These are phyloP conservation scores for Coemansia sp. DNA, from an alignment of 192 early-diverging fungal species.

Conservation along the genomic window DNA sequence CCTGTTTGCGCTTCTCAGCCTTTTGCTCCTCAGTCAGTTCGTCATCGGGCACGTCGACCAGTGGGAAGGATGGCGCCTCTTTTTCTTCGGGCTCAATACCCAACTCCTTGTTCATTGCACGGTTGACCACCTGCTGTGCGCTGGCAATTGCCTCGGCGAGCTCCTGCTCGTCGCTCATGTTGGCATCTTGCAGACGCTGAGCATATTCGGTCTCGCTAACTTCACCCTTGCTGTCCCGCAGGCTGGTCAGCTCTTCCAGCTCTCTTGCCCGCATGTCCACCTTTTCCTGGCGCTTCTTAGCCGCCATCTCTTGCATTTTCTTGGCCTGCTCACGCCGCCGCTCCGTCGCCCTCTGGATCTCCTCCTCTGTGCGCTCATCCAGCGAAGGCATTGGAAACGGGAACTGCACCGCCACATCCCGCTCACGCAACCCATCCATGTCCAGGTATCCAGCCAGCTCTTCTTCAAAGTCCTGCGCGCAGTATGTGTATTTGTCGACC, in stretches of 20 bases:
- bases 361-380: conserved; percentile 78
- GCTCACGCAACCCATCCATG: conserved; percentile 56
- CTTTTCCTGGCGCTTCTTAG: conserved; percentile 79
- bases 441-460: conserved; percentile 66
- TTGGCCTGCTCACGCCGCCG: conserved; percentile 68
- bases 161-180: conserved; percentile 68
- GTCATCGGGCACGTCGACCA: conserved; percentile 77
- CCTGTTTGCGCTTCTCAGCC: conserved; percentile 84
- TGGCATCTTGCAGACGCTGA: conserved; percentile 56
- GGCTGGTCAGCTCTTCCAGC: conserved; percentile 49
- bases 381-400: conserved; percentile 64
- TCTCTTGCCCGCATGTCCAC: conserved; percentile 66
- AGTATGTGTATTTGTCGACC: conserved; percentile 63
- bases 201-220: conserved; percentile 26
- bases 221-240: conserved; percentile 32
- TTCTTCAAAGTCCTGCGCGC: conserved; percentile 71
- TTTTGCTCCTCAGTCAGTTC: conserved; percentile 72
- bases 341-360: conserved; percentile 64
- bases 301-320: conserved; percentile 77
- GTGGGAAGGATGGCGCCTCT: conserved; percentile 68
- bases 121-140: conserved; percentile 62
- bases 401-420: conserved; percentile 78
- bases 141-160: conserved; percentile 71
- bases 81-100: conserved; percentile 80
- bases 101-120: conserved; percentile 74